Evolutionary conservation across 352 stramenopile species (phyloP).

Genomic region (Pythium brachiatum): DNA sequence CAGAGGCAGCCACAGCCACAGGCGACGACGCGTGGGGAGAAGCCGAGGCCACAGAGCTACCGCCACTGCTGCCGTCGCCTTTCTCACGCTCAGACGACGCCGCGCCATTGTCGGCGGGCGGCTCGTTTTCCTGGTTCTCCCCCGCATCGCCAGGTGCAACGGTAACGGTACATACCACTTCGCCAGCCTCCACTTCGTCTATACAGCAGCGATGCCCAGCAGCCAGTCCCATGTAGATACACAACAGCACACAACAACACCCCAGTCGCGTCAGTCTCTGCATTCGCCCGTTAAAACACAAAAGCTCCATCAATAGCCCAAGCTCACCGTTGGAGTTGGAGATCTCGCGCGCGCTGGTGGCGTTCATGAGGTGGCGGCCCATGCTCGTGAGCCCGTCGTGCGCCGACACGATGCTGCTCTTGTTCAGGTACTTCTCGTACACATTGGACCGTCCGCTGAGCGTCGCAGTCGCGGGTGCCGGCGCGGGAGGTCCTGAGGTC

Average conservation of each 20-base stretch:
- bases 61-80: background rate
- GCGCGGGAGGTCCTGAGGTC: background rate
- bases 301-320: background rate
- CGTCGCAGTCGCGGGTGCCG: background rate
- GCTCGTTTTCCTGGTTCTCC: constrained; percentile 21
- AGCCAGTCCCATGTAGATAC: background rate
- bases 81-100: background rate
- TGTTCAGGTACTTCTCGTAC: constrained; percentile 22
- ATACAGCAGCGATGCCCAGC: background rate
- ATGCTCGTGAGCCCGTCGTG: constrained; percentile 7
- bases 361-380: constrained; percentile 9
- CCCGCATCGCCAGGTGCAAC: background rate
- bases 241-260: background rate
- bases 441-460: constrained; percentile 11
- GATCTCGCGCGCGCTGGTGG: constrained; percentile 3
- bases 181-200: constrained; percentile 19
- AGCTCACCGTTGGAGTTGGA: constrained; percentile 24
- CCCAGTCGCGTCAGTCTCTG: background rate
- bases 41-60: background rate
- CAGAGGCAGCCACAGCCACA: background rate
- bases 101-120: background rate
- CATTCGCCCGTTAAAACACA: background rate
- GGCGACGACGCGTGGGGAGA: constrained; percentile 5
- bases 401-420: constrained; percentile 5
- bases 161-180: constrained; percentile 25